Evolutionary conservation across 441 rosid species (phyloP).

Genomic region (California macrophylla): DNA sequence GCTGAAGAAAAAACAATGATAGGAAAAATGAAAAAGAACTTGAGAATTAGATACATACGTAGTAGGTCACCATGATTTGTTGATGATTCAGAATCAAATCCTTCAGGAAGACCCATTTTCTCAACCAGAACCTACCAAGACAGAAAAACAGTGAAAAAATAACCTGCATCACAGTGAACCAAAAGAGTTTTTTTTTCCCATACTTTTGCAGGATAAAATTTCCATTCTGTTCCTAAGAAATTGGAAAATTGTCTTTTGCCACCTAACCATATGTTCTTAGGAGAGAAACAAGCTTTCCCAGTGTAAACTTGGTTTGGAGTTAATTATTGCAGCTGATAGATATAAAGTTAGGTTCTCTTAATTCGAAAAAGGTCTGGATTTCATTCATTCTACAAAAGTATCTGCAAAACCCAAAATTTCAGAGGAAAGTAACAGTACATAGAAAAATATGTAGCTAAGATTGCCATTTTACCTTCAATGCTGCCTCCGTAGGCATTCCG

Average conservation of each 20-base stretch:
- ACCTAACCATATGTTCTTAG: no score
- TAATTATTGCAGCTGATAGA: not conserved
- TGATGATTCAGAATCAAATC: conserved; percentile 13
- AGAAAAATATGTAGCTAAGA: not conserved
- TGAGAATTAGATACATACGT: conserved; percentile 31
- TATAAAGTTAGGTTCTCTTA: not conserved
- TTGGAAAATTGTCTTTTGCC: not conserved
- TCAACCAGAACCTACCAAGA: conserved; percentile 63
- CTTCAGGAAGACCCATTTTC: conserved; percentile 77
- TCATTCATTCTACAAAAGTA: not conserved
- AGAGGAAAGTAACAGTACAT: not conserved
- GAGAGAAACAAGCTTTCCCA: not conserved
- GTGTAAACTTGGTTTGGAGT: not conserved
- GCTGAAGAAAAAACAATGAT: conserved; percentile 1
- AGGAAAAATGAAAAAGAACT: not conserved
- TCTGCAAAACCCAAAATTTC: no score
- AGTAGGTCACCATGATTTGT: conserved; percentile 24
- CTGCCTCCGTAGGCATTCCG: conserved; percentile 47
- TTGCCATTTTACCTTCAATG: conserved; percentile 25
- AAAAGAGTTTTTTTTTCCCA: no score
- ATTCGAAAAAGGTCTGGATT: not conserved
- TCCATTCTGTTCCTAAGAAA: not conserved
- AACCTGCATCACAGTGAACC: not conserved
- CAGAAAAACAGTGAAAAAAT: not conserved
- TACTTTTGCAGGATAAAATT: not conserved